phyloP scores from a whole-genome alignment of 306 rosid species.

The Dalbergia cultrata region DNA sequence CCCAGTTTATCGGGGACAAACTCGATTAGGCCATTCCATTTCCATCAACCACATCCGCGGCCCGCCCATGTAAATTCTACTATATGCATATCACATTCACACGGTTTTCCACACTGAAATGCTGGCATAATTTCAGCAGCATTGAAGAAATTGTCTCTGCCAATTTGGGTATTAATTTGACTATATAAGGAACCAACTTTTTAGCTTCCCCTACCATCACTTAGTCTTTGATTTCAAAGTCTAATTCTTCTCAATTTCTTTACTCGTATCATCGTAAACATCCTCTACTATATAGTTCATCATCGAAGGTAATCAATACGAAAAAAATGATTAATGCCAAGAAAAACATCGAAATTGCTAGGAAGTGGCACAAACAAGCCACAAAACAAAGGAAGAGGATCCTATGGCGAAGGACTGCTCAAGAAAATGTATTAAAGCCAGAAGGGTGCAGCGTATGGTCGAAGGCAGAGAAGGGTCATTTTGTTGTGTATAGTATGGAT shows the following conservation, averaged over 20 bases:
- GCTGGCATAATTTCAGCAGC: slow-evolving; percentile 23
- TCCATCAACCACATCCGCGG: background rate
- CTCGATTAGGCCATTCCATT: slow-evolving; percentile 7
- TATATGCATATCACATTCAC: slow-evolving; percentile 22
- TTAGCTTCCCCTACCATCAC: background rate
- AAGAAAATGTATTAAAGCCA: slow-evolving; percentile 5
- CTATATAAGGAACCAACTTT: slow-evolving; percentile 26
- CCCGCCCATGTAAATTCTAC: background rate
- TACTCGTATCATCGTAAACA: background rate
- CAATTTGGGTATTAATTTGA: background rate
- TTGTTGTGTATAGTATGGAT: slow-evolving; percentile 46
- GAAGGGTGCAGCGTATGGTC: background rate
- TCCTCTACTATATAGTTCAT: background rate
- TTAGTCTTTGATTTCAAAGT: background rate
- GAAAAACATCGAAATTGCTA: slow-evolving; percentile 40
- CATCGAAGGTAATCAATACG: background rate
- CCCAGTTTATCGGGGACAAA: slow-evolving; percentile 32
- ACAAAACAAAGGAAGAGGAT: slow-evolving; percentile 27
- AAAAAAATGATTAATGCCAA: slow-evolving; percentile 33
- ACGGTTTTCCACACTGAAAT: slow-evolving; percentile 24
- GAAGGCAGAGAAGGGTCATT: slow-evolving; percentile 49
- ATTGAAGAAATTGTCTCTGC: slow-evolving; percentile 15
- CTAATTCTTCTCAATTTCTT: background rate
- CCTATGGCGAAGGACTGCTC: background rate
- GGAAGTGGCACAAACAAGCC: slow-evolving; percentile 43